Percentiles rank a stretch among this genome's conserved stretches.
These are phyloP conservation scores for Aspergillus sp. DNA, from an alignment of 2,329 filamentous ascomycete species.

Conservation along the genomic window DNA sequence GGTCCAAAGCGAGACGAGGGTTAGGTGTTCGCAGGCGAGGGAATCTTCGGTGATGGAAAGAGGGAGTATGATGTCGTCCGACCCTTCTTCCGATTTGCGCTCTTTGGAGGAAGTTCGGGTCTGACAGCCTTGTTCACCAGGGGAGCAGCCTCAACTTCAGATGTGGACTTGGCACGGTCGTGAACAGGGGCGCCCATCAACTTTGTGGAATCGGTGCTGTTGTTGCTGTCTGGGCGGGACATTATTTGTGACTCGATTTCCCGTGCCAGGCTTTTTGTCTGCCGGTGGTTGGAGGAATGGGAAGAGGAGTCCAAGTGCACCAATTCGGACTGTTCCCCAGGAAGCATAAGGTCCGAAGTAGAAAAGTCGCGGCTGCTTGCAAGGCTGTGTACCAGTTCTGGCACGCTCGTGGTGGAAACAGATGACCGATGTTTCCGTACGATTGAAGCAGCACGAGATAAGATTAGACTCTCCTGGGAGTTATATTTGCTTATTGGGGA, in stretches of 20 bases:
- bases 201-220: conserved; percentile 29
- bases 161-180: conserved; percentile 39
- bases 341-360: conserved; percentile 24
- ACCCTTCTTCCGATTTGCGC: conserved; percentile 33
- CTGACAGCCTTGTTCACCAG: conserved; percentile 18
- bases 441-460: conserved; percentile 50
- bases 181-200: conserved; percentile 25
- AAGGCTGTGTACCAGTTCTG: conserved; percentile 45
- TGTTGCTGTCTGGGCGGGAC: conserved; percentile 27
- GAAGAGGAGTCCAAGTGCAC: conserved; percentile 25
- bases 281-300: conserved; percentile 29
- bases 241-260: conserved; percentile 33
- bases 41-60: conserved; percentile 17
- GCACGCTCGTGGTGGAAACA: conserved; percentile 46
- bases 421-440: conserved; percentile 50
- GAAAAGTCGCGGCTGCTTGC: conserved; percentile 41
- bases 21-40: not conserved
- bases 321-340: conserved; percentile 18
- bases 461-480: conserved; percentile 57
- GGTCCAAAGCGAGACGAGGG: not conserved
- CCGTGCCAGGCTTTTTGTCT: conserved; percentile 38
- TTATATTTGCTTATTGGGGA: conserved; percentile 57
- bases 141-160: conserved; percentile 30
- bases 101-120: conserved; percentile 27
- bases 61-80: conserved; percentile 45